Conservation (phyloP, 2,329 filamentous ascomycete genomes). For the Aureobasidium sp. region DNA sequence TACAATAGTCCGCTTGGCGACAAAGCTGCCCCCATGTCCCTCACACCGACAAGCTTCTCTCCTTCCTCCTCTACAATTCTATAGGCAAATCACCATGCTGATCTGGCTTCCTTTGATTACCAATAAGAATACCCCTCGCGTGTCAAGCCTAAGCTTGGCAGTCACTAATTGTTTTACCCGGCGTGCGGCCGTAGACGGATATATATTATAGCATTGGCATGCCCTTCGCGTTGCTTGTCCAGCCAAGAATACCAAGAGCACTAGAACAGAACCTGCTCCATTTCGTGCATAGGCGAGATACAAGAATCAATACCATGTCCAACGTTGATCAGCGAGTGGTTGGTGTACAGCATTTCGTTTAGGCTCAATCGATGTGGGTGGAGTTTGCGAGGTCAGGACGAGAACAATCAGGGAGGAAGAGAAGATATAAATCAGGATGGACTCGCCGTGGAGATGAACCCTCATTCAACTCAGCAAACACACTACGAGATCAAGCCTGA, state of each 20-base stretch:
- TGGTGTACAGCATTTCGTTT: not conserved
- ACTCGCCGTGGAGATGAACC: not conserved
- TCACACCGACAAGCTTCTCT: not conserved
- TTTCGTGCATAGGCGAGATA: constrained; percentile 1
- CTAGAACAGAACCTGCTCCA: not conserved
- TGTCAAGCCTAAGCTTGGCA: constrained; percentile 1
- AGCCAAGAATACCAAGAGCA: constrained; percentile 6
- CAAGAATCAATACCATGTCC: not conserved
- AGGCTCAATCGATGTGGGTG: not conserved
- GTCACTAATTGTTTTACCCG: constrained; percentile 1
- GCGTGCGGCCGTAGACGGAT: not conserved
- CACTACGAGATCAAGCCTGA: not conserved
- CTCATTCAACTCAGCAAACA: not conserved
- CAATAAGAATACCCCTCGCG: not conserved
- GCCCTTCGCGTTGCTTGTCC: constrained; percentile 5
- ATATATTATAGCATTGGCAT: constrained; percentile 3
- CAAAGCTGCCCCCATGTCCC: not conserved
- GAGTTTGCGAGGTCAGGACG: not conserved
- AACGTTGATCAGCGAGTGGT: not conserved
- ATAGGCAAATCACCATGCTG: not conserved
- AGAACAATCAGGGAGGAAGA: not conserved
- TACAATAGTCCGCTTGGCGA: constrained; percentile 8
- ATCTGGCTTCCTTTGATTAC: not conserved
- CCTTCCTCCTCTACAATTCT: not conserved
- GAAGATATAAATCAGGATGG: not conserved